Percentiles rank a stretch among this genome's conserved stretches.
phyloP scores from a whole-genome alignment of 2,329 filamentous ascomycete genomes.

The Neopestalotiopsis rosae region DNA sequence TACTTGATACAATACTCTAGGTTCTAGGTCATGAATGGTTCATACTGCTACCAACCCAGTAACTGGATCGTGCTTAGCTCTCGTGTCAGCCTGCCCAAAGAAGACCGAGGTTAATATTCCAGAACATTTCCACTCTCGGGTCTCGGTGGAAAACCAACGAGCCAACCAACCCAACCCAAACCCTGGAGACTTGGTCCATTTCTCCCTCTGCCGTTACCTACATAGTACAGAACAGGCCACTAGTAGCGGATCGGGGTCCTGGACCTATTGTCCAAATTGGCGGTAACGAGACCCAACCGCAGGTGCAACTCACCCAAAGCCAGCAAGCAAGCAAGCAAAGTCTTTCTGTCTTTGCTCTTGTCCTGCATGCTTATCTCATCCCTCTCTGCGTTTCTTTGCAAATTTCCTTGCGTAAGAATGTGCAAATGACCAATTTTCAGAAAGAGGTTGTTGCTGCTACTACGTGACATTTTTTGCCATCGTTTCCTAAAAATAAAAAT shows the following conservation, averaged over 20 bases:
- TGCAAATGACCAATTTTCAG: neutral
- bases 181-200: too few relatives aligned
- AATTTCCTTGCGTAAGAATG: neutral
- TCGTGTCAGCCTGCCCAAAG: slow-evolving; percentile 7
- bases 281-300: neutral
- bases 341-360: too few relatives aligned
- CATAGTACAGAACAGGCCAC: neutral
- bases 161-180: neutral
- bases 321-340: too few relatives aligned
- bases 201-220: neutral
- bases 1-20: neutral
- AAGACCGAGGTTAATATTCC: neutral
- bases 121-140: slow-evolving; percentile 13
- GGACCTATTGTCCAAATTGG: neutral
- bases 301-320: too few relatives aligned
- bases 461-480: slow-evolving; percentile 7
- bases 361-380: too few relatives aligned
- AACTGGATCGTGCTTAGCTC: neutral
- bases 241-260: too few relatives aligned
- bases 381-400: too few relatives aligned
- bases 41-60: neutral
- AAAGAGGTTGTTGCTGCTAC: neutral
- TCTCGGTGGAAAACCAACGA: neutral
- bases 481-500: too few relatives aligned
- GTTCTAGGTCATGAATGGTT: neutral